Evolutionary conservation across 352 stramenopile species (phyloP), one percentile per base, ranked within the genome.

Genomic region (Pythium aristosporum): DNA sequence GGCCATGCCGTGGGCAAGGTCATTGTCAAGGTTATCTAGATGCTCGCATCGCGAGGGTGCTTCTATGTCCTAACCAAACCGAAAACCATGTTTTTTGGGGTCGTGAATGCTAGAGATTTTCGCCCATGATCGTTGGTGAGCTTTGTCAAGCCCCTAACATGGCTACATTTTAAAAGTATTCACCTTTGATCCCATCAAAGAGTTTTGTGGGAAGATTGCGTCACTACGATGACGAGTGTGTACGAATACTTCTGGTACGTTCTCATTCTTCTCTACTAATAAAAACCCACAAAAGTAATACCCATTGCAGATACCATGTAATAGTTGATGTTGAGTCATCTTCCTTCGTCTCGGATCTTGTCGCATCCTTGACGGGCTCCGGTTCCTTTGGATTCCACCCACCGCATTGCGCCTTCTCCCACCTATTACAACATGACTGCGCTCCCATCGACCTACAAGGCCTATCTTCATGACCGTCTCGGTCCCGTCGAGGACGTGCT

Each of bases 1-100:
- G 18, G 59, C 60, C 15, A 36, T 72, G 6, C 78, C 0, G 71
- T 69, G 43, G 82, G 82, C 65, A 91, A 91, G 67, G 85, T 91
- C 25, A 66, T 88, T 9, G 71, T 89, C n/a, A 72, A 82, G 34
- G 72, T 89, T 11, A 25, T 50, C 28, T 63, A 34, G 57, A 25
- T 15, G 11, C 25, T 4, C 25, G 4, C 4, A 4, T 4, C 4
- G 25, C 4, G 25, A 4, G 4, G 25, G 4, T 2, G 25, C 2
- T 2, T 28, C 25, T 4, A 28, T 4, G 2, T 28, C 25, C 25
- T 28, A 4, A 28, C 4, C 25, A 4, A 4, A 4, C 25, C 4
- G 25, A n/a, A n/a, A n/a, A n/a, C n/a, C n/a, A n/a, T n/a, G n/a
- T n/a, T n/a, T 28, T 28, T 28, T 4, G 2, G 2, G 25, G 25